These are phyloP conservation scores for Abelmoschus esculentus DNA, from an alignment of 345 rosid genomes.

Conservation along the genomic window DNA sequence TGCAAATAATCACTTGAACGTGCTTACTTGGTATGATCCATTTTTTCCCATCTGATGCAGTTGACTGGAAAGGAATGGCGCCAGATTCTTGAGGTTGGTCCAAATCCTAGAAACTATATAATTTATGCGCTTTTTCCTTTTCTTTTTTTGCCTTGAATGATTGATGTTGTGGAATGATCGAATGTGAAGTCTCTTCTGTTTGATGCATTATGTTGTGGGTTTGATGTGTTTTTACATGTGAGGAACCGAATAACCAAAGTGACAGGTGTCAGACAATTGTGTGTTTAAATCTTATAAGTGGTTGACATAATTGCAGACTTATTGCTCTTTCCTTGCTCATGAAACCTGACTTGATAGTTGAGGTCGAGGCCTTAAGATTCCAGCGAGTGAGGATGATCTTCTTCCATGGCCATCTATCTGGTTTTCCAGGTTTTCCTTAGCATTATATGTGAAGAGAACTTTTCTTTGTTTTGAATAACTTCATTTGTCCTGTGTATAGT, in stretches of 20 bases:
- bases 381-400: conserved; percentile 37
- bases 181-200: background rate
- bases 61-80: conserved; percentile 64
- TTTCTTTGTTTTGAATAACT: conserved; percentile 18
- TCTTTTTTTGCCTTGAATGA: background rate
- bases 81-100: conserved; percentile 71
- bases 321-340: conserved; percentile 40
- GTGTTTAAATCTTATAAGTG: conserved; percentile 28
- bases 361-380: conserved; percentile 37
- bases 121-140: background rate
- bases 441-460: conserved; percentile 12
- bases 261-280: conserved; percentile 4
- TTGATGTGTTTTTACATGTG: conserved; percentile 2
- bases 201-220: background rate
- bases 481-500: conserved; percentile 1
- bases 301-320: conserved; percentile 44
- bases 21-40: background rate
- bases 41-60: conserved; percentile 28
- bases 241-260: conserved; percentile 14
- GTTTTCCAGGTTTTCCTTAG: conserved; percentile 44
- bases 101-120: background rate
- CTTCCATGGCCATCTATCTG: conserved; percentile 50
- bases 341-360: conserved; percentile 48
- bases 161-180: background rate
- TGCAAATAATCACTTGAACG: background rate